Evolutionary conservation across 2,329 filamentous ascomycete species (phyloP).

Genomic region (Ophiostoma piceae): DNA sequence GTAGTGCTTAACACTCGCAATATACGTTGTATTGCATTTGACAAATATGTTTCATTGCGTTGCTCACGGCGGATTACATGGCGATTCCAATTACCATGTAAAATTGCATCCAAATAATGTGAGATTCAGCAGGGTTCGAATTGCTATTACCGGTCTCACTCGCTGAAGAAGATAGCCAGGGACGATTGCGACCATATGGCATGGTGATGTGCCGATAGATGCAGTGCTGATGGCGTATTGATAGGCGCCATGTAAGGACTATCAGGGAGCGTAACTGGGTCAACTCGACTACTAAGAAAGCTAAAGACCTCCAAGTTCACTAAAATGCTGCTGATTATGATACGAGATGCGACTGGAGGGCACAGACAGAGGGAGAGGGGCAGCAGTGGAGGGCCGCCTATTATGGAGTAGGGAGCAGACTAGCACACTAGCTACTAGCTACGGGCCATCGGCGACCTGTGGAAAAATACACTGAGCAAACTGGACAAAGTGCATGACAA

Average conservation of each 20-base stretch:
- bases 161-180: slow-evolving; percentile 11
- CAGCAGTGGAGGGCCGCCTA: background rate
- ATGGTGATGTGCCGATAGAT: background rate
- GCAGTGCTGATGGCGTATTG: background rate
- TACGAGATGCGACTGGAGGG: slow-evolving; percentile 6
- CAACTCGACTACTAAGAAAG: background rate
- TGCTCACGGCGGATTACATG: background rate
- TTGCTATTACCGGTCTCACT: background rate
- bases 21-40: background rate
- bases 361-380: background rate
- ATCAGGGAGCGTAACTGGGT: background rate
- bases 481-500: background rate
- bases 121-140: too few species aligned
- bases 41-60: background rate
- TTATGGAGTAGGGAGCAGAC: background rate
- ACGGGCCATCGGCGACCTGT: slow-evolving; percentile 6
- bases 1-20: background rate
- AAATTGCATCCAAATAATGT: background rate
- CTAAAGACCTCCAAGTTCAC: background rate
- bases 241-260: slow-evolving; percentile 1
- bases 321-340: slow-evolving; percentile 1
- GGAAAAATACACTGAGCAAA: background rate
- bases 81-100: background rate
- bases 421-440: background rate
- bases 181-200: background rate